Base-by-base conservation (phyloP, 177 flowering plant genomes). In the Vitis hybrid region DNA sequence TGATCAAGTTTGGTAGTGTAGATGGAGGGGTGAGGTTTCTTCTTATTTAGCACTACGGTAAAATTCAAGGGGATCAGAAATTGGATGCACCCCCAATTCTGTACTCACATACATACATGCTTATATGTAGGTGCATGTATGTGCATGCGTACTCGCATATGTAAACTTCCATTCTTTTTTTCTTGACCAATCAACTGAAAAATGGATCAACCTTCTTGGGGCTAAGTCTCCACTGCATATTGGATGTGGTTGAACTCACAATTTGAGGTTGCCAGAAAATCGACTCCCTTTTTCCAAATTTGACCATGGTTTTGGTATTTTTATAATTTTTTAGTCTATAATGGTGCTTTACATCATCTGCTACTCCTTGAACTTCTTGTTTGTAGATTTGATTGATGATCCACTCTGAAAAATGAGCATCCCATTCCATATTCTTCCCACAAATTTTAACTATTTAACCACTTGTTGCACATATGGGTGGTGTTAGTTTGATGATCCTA, bases 1-100 rank as follows among this genome's bases (percentile, higher is more conserved):
- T 96, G 62, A 88, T 96, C 83, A 96, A 93, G 81, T 87, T 91
- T 81, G 98, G 99, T 58, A 90, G 98, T 77, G 90, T 88, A 18
- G 99, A 96, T 79, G 94, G 92, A 77, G 97, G 82, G 85, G 97
- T 91, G 73, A 81, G 93, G 12, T 48, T 52, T 66, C 49, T 64
- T 51, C 50, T 53, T 66, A 33, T 69, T 45, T 64, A 59, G 19
- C 50, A 5, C 7, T 68, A 2, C 19, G 5, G 18, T 65, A 26
- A 50, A 13, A 16, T 50, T 59, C n/a, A 14, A 51, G 33, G 45
- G 7, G 45, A 39, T 39, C 45, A 39, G 45, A 39, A 39, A 39
- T 39, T 39, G 45, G 45, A 39, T 39, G 45, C 45, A 39, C 45
- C 45, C 8, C 45, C 45, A 39, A 39, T 39, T 39, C 45, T 39